Conservation (phyloP, 169 alveolate species). For the Blepharisma undulans region DNA sequence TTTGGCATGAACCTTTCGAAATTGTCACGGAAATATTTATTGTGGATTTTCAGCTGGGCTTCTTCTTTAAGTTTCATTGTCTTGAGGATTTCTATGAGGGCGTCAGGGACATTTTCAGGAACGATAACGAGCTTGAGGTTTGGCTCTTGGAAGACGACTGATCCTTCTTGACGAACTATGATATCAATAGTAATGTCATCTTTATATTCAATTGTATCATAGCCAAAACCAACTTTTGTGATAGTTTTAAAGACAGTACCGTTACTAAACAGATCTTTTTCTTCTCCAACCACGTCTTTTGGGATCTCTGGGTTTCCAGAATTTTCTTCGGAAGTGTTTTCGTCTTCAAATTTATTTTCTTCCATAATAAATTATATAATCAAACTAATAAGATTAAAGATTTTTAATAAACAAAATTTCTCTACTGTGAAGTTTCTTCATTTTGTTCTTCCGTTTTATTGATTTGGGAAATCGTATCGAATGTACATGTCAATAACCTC, state of each 20-base stretch:
- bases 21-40: background rate
- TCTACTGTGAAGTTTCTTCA: background rate
- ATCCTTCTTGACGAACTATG: background rate
- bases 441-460: background rate
- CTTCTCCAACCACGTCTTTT: background rate
- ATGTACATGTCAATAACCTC: background rate
- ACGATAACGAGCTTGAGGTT: background rate
- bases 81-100: conserved; percentile 26
- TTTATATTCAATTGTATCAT: background rate
- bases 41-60: background rate
- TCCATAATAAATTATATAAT: background rate
- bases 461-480: background rate
- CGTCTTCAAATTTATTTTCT: background rate
- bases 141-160: background rate
- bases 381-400: background rate
- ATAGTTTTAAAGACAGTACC: conserved; percentile 27
- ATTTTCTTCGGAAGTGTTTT: background rate
- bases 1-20: background rate
- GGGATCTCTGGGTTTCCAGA: background rate
- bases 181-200: conserved; percentile 19
- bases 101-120: background rate
- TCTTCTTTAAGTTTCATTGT: conserved; percentile 30
- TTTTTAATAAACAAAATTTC: background rate
- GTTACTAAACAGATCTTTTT: conserved; percentile 1
- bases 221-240: conserved; percentile 28